Conservation (phyloP, 257 asterid species). For the Lycium ferocissimum region DNA sequence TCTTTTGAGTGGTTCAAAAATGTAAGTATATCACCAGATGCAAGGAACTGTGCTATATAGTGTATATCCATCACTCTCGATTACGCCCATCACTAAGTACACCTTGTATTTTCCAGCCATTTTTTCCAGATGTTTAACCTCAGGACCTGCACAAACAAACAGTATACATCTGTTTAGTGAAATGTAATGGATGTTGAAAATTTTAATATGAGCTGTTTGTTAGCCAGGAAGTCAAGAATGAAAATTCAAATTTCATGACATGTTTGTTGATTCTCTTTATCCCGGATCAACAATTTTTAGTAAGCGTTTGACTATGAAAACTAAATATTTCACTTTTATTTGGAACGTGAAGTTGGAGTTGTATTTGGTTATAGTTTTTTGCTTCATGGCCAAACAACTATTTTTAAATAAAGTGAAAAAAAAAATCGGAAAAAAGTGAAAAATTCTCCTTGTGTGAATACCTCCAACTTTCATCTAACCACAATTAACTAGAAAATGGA, state of each 20-base stretch:
- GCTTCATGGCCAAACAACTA: too few species aligned
- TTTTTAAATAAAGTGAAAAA: too few species aligned
- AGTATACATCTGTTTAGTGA: neutral
- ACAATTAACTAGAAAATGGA: neutral
- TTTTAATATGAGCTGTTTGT: neutral
- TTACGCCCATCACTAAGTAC: conserved; percentile 80
- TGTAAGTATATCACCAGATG: too few species aligned
- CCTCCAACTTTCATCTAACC: neutral
- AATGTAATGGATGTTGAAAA: neutral
- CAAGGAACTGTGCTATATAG: neutral
- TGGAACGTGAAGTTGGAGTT: too few species aligned
- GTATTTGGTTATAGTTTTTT: too few species aligned
- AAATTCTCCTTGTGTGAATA: too few species aligned
- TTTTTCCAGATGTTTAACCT: conserved; percentile 82
- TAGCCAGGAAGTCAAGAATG: neutral
- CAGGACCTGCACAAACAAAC: conserved; percentile 70
- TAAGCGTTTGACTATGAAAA: neutral
- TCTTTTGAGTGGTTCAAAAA: too few species aligned
- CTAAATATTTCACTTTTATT: neutral
- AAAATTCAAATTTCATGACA: neutral
- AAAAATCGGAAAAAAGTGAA: too few species aligned
- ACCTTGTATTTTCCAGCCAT: conserved; percentile 92
- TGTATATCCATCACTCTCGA: conserved; percentile 85
- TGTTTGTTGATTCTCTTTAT: neutral
- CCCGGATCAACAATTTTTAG: neutral